Base-by-base conservation (phyloP, 768 basidiomycete genomes). In the Boletus sensibilis region DNA sequence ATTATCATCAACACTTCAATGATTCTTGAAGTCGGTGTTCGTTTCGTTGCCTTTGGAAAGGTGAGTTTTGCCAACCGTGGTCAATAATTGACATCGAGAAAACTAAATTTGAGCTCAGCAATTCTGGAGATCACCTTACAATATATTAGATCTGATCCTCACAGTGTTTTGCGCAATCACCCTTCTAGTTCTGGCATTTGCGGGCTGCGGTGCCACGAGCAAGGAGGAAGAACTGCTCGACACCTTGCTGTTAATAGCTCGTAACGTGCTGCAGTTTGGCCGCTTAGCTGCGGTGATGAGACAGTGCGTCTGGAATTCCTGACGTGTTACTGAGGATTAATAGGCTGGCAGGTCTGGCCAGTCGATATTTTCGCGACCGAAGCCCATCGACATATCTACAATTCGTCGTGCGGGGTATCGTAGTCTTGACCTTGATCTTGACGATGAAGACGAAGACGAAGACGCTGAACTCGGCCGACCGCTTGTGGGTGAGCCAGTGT, bases 41-140 rank as follows among this genome's bases (percentile, higher is more conserved):
- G 97, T 39, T 88, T 98, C 69, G 78, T 98, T 55, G 97, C 97
- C 2, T 90, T 97, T 66, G 96, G 96, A 58, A 82, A 84, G 72
- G 96, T 98, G 65, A 66, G 92, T 78, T 16, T 39, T 31, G 27
- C 23, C 21, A 16, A 8, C 11, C 29, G 6, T 43, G 29, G 14
- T 52, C 29, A n/a, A n/a, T 40, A 4, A 35, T 31, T 8, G 37
- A 31, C 27, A 13, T 43, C 16, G 40, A 40, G n/a, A 23, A 52
- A 21, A 25, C 53, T 66, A 21, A 63, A 45, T 29, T 16, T 16
- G 11, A 16, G 16, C 25, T 20, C 68, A 95, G 94, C 90, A 94
- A 92, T 97, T 97, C 78, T 95, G 92, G 92, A 90, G 84, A 70
- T 91, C 92, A n/a, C 86, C 87, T 12, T 94, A 92, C 75, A 98